Percentiles rank a stretch among this genome's conserved stretches.
phyloP scores from a whole-genome alignment of 2,329 filamentous ascomycete genomes.

The Ilyonectria robusta region DNA sequence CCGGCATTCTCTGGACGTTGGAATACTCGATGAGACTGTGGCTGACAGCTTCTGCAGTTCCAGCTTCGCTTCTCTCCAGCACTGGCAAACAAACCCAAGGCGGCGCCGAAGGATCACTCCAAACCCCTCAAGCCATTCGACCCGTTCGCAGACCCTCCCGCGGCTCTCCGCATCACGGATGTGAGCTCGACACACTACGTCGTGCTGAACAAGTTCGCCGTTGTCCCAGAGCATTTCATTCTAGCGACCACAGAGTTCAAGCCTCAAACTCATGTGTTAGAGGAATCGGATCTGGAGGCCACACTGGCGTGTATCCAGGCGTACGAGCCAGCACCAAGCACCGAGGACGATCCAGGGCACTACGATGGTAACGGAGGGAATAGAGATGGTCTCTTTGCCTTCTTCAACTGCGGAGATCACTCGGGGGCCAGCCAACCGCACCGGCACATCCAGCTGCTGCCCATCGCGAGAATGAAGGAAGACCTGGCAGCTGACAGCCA shows the following conservation, averaged over 20 bases:
- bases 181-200: conserved; percentile 72
- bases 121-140: conserved; percentile 63
- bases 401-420: conserved; percentile 79
- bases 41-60: conserved; percentile 64
- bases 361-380: conserved; percentile 19
- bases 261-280: conserved; percentile 75
- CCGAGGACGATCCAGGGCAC: conserved; percentile 11
- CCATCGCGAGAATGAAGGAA: conserved; percentile 73
- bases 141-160: conserved; percentile 74
- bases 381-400: conserved; percentile 68
- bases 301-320: conserved; percentile 74
- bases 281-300: conserved; percentile 71
- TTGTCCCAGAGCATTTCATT: conserved; percentile 81
- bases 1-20: neutral
- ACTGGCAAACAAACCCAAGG: conserved; percentile 76
- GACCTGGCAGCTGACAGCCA: conserved; percentile 56
- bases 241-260: conserved; percentile 75
- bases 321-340: conserved; percentile 56
- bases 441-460: conserved; percentile 79
- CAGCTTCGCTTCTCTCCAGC: conserved; percentile 80
- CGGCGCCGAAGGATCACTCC: conserved; percentile 48
- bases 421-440: conserved; percentile 82
- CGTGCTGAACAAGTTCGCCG: conserved; percentile 82
- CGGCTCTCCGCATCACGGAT: conserved; percentile 66
- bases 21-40: neutral